These are phyloP conservation scores for Anacardium occidentale DNA, from an alignment of 345 rosid species.

Conservation along the genomic window DNA sequence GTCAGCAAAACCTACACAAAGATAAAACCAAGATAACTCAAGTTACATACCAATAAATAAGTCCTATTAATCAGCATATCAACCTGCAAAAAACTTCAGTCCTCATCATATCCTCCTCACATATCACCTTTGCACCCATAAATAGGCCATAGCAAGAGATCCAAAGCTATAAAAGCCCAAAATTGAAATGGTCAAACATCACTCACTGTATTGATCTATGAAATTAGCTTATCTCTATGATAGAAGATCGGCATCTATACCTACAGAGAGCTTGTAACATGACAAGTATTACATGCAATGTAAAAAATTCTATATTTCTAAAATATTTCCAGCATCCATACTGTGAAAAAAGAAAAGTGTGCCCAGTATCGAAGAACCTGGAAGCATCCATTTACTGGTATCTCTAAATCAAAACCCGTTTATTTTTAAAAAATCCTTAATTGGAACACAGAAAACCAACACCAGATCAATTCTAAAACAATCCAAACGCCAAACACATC, in stretches of 20 bases:
- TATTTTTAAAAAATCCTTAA: too few relatives aligned
- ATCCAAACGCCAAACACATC: background rate
- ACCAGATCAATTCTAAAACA: background rate
- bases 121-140: background rate
- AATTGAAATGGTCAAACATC: background rate
- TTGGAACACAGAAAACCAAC: background rate
- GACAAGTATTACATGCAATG: too few relatives aligned
- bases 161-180: background rate
- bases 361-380: background rate
- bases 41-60: background rate
- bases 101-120: slow-evolving; percentile 9
- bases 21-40: background rate
- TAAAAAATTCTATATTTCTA: too few relatives aligned
- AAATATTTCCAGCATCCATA: too few relatives aligned
- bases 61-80: background rate
- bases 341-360: too few relatives aligned
- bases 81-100: background rate
- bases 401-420: background rate
- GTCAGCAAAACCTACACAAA: slow-evolving; percentile 74
- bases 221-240: too few relatives aligned
- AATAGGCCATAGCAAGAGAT: background rate
- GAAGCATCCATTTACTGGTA: background rate
- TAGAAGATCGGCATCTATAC: too few relatives aligned
- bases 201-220: background rate
- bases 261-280: too few relatives aligned